Evolutionary conservation across 2,329 filamentous ascomycete genomes (phyloP).

Genomic region (Aspergillus felis): DNA sequence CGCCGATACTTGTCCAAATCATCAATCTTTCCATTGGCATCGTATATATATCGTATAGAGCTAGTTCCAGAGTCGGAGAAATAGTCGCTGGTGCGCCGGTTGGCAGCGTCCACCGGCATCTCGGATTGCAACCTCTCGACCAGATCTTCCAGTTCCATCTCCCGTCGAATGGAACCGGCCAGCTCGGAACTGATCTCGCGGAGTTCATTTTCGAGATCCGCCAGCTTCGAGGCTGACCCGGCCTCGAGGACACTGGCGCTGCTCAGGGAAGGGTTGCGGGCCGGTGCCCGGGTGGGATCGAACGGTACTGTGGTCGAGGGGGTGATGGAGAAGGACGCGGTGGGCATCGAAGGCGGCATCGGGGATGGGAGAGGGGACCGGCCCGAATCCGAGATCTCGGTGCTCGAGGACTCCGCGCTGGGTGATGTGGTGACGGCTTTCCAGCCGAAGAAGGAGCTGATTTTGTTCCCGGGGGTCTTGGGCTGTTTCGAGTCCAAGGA

Average conservation of each 20-base stretch:
- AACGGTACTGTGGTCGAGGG: slow-evolving; percentile 44
- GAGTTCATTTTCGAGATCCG: slow-evolving; percentile 91
- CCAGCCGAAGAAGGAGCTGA: slow-evolving; percentile 67
- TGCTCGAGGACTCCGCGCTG: slow-evolving; percentile 56
- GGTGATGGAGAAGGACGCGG: slow-evolving; percentile 28
- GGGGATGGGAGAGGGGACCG: slow-evolving; percentile 58
- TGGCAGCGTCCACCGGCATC: slow-evolving; percentile 48
- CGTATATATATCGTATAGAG: slow-evolving; percentile 70
- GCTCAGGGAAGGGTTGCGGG: slow-evolving; percentile 41
- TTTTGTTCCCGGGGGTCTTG: slow-evolving; percentile 53
- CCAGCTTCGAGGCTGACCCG: slow-evolving; percentile 57
- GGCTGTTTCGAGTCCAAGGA: slow-evolving; percentile 37
- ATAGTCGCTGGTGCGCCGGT: slow-evolving; percentile 88
- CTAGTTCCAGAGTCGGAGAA: slow-evolving; percentile 94
- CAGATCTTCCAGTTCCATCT: slow-evolving; percentile 95
- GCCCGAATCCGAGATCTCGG: slow-evolving; percentile 59
- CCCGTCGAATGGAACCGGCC: slow-evolving; percentile 84
- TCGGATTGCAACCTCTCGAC: slow-evolving; percentile 86
- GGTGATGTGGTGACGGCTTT: slow-evolving; percentile 53
- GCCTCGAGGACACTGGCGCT: slow-evolving; percentile 40
- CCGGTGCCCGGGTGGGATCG: slow-evolving; percentile 48
- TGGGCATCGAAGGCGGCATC: slow-evolving; percentile 35
- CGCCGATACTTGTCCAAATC: slow-evolving; percentile 81
- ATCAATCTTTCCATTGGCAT: slow-evolving; percentile 53
- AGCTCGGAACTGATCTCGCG: slow-evolving; percentile 90